A percentile compares a stretch with the other conserved stretches of the same genome.
Conservation (phyloP, 83 land plant genomes). For the Picea mariana region DNA sequence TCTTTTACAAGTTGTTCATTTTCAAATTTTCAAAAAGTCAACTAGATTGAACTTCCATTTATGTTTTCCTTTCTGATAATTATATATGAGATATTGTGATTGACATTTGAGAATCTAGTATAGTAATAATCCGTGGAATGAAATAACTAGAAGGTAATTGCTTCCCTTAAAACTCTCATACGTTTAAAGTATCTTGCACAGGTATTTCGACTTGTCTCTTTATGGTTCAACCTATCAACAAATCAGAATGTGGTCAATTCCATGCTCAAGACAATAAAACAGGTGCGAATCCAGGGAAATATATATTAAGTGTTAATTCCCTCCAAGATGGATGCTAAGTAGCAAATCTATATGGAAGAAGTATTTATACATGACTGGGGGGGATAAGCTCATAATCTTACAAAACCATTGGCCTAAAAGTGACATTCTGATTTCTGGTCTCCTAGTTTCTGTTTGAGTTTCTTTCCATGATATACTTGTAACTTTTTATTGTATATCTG, state of each 20-base stretch:
- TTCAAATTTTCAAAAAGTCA: too few relatives aligned
- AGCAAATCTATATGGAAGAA: background rate
- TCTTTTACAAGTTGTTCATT: too few relatives aligned
- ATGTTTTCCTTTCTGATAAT: background rate
- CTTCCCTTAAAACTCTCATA: conserved; percentile 8
- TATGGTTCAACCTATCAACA: conserved; percentile 86
- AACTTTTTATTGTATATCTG: conserved; percentile 3
- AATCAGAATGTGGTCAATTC: conserved; percentile 62
- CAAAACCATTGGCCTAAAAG: background rate
- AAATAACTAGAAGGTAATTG: background rate
- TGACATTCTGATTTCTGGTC: too few relatives aligned
- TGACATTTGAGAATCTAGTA: background rate
- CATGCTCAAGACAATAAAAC: conserved; percentile 77
- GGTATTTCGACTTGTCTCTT: conserved; percentile 95
- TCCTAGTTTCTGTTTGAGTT: too few relatives aligned
- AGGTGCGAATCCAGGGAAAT: conserved; percentile 37
- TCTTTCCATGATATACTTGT: conserved; percentile 2
- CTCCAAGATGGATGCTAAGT: background rate
- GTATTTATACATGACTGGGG: background rate
- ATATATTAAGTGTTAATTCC: background rate
- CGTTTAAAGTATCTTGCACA: conserved; percentile 21
- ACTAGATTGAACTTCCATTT: too few relatives aligned
- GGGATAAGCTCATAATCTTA: background rate
- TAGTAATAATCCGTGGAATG: background rate
- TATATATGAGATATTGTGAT: background rate